A percentile compares a stretch with the other conserved stretches of the same genome.
Conservation (phyloP, 495 filamentous ascomycete species). For the Podospora bellae-mahoneyi region DNA sequence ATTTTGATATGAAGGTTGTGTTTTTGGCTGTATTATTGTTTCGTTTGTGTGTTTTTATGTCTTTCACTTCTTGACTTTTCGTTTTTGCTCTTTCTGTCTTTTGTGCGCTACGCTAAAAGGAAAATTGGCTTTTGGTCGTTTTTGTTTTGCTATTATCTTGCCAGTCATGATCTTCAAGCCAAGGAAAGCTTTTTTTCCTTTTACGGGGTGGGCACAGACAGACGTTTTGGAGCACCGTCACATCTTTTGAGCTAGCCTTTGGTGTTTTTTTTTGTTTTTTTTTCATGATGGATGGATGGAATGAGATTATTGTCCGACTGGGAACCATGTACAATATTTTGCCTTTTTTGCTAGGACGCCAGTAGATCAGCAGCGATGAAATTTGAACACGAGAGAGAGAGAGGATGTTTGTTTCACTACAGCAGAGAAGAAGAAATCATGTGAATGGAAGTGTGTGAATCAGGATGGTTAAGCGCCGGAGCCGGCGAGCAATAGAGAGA, state of each 20-base stretch:
- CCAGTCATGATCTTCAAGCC: not conserved
- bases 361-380: too few relatives aligned
- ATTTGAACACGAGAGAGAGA: not conserved
- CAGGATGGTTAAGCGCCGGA: not conserved
- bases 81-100: not conserved
- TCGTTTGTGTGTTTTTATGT: not conserved
- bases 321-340: not conserved
- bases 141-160: not conserved
- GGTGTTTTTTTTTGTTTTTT: not conserved
- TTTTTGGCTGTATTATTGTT: not conserved
- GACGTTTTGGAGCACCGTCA: not conserved
- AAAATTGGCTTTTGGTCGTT: not conserved
- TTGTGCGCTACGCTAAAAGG: not conserved
- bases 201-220: not conserved
- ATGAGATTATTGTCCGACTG: not conserved
- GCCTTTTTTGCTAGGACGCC: not conserved
- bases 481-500: not conserved
- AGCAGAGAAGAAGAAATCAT: too few relatives aligned
- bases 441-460: not conserved
- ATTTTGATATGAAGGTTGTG: not conserved
- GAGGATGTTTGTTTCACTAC: not conserved
- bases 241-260: not conserved
- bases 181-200: not conserved
- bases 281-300: not conserved
- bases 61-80: conserved; percentile 10